Evolutionary conservation across 75 land plant species (phyloP).

Genomic region (Chamaecyparis obtusa): DNA sequence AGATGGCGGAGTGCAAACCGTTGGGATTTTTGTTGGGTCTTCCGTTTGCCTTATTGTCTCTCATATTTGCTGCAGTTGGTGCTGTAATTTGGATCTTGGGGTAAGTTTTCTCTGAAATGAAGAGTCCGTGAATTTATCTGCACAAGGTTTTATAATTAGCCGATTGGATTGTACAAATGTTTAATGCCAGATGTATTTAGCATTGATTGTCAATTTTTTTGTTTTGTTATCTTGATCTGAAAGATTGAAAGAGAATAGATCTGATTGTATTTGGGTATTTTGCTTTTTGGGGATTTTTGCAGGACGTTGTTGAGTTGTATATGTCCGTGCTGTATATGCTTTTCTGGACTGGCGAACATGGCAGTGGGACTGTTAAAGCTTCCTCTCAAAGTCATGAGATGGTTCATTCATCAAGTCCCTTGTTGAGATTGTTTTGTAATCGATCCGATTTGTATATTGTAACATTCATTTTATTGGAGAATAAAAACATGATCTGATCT

Average conservation of each 20-base stretch:
- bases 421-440: slow-evolving; percentile 19
- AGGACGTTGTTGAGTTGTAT: slow-evolving; percentile 61
- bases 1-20: slow-evolving; percentile 43
- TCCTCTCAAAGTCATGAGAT: slow-evolving; percentile 57
- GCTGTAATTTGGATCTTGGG: slow-evolving; percentile 50
- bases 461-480: too few relatives aligned
- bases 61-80: slow-evolving; percentile 36
- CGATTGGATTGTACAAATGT: neutral
- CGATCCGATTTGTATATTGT: too few relatives aligned
- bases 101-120: slow-evolving; percentile 15
- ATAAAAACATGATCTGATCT: too few relatives aligned
- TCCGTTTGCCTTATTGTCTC: slow-evolving; percentile 44
- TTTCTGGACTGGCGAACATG: slow-evolving; percentile 51
- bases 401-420: slow-evolving; percentile 64
- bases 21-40: slow-evolving; percentile 52
- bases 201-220: neutral
- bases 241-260: neutral
- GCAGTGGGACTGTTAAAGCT: slow-evolving; percentile 58
- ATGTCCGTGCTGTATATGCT: slow-evolving; percentile 79
- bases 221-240: neutral
- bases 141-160: neutral
- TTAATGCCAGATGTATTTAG: neutral
- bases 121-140: neutral
- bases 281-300: slow-evolving; percentile 5
- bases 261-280: too few relatives aligned